Base-by-base conservation (phyloP, 768 basidiomycete genomes). In the Floccularia luteovirens region DNA sequence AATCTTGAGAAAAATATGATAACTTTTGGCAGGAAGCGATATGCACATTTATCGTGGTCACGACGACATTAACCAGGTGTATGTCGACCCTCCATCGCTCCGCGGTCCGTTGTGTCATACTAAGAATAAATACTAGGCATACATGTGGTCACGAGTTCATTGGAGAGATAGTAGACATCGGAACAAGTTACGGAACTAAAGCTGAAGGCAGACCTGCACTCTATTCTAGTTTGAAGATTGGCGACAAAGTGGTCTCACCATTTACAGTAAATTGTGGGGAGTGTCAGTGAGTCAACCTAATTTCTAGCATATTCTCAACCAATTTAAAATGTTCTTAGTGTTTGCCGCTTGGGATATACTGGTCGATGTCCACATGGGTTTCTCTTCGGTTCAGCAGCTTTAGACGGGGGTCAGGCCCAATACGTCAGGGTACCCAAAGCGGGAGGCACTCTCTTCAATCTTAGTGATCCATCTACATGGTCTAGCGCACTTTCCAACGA, bases 201-300 rank as follows among this genome's bases (percentile, higher is more conserved):
- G 57, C 50, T 3, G 46, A 63, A 31, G 75, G 69, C 31, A 67
- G 86, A 34, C 83, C 86, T 1, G 52, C 55, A 19, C 61, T 86
- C 13, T 88, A 89, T 45, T 64, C 77, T 0, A 73, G 62, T 17
- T 66, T 90, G 39, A 74, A 69, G 40, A 57, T 85, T 4, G 86
- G 85, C 4, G 81, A 90, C 53, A 82, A 77, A 50, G 82, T 90
- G 11, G 77, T 90, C 17, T 78, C 84, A 1, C 83, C 88, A 2
- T 90, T 89, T 58, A 85, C 85, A 0, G 69, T 74, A n/a, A 84
- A 76, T 36, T 90, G 88, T 47, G 81, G 79, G n/a, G 85, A 89
- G 53, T 90, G 88, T 71, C 75, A 80, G 86, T 90, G 44, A 52
- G 78, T 69, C 7, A 21, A 32, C 16, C 10, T 3, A 31, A 11